Conservation (phyloP, 441 rosid genomes). For the Sinapis alba region DNA sequence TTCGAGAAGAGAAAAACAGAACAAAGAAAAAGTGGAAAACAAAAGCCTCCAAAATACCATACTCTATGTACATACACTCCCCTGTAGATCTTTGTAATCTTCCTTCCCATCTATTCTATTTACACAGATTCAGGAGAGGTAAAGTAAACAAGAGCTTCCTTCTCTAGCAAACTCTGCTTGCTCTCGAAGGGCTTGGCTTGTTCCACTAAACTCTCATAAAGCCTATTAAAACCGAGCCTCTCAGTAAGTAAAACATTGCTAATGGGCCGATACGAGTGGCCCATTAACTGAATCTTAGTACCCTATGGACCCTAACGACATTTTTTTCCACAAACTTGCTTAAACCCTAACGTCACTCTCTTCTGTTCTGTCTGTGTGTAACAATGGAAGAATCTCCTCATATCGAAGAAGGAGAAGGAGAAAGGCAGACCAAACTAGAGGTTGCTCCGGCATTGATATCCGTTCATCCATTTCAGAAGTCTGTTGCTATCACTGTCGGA, state of each 20-base stretch:
- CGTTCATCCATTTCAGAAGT: constrained; percentile 68
- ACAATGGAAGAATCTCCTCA: constrained; percentile 60
- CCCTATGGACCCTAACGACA: neutral
- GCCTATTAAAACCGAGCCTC: too few relatives aligned
- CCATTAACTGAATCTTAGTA: neutral
- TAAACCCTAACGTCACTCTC: constrained; percentile 48
- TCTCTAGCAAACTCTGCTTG: too few relatives aligned
- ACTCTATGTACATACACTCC: too few relatives aligned
- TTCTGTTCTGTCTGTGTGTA: neutral
- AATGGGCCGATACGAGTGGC: neutral
- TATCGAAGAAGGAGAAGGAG: constrained; percentile 49
- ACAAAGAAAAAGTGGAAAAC: too few relatives aligned
- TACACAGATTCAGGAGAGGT: too few relatives aligned
- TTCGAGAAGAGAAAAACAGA: too few relatives aligned
- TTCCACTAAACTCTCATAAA: too few relatives aligned
- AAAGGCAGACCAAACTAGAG: constrained; percentile 54
- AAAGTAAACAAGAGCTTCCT: too few relatives aligned
- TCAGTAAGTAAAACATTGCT: neutral
- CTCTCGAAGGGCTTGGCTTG: too few relatives aligned
- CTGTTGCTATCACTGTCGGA: constrained; percentile 75
- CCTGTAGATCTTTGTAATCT: too few relatives aligned
- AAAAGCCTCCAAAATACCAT: too few relatives aligned
- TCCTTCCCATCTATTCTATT: too few relatives aligned
- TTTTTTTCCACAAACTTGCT: neutral
- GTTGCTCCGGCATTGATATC: constrained; percentile 80